Percentiles rank a stretch among this genome's conserved stretches.
Conservation (phyloP, 106 monocot species). For the Dendrobium officinale region DNA sequence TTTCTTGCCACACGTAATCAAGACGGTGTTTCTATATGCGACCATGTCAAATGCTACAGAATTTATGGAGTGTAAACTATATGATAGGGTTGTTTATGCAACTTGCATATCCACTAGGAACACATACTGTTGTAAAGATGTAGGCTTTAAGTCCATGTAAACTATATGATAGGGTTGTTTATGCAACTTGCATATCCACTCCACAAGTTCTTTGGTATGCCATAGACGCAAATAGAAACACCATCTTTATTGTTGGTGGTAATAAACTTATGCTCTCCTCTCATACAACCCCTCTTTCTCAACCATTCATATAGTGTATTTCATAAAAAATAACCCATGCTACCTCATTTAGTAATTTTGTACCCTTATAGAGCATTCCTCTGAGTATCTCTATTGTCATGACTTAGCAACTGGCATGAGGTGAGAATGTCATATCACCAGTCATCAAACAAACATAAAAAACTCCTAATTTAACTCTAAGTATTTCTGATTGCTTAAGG, state of each 20-base stretch:
- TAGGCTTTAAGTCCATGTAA: slow-evolving; percentile 95
- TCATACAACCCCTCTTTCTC: slow-evolving; percentile 98
- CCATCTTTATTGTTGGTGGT: slow-evolving; percentile 94
- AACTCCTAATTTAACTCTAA: slow-evolving; percentile 88
- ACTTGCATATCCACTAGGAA: slow-evolving; percentile 91
- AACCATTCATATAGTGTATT: slow-evolving; percentile 98
- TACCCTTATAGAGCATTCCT: slow-evolving; percentile 92
- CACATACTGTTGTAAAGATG: slow-evolving; percentile 86
- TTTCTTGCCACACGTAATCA: slow-evolving; percentile 84
- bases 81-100: slow-evolving; percentile 96
- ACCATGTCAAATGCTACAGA: slow-evolving; percentile 99
- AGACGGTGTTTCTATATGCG: slow-evolving; percentile 95
- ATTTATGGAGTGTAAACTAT: slow-evolving; percentile 97
- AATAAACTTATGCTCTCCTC: slow-evolving; percentile 97
- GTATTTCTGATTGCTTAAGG: slow-evolving; percentile 96
- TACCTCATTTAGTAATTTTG: slow-evolving; percentile 92
- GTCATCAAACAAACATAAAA: slow-evolving; percentile 90
- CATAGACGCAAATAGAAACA: slow-evolving; percentile 95
- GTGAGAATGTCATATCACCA: slow-evolving; percentile 84
- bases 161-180: slow-evolving; percentile 98
- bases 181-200: slow-evolving; percentile 96
- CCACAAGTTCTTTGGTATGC: slow-evolving; percentile 90
- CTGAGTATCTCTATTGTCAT: slow-evolving; percentile 97
- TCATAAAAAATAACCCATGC: slow-evolving; percentile 99
- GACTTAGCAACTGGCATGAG: slow-evolving; percentile 90